Evolutionary conservation across 1,284 basidiomycete genomes (phyloP).

Genomic region (Marasmius oreades): DNA sequence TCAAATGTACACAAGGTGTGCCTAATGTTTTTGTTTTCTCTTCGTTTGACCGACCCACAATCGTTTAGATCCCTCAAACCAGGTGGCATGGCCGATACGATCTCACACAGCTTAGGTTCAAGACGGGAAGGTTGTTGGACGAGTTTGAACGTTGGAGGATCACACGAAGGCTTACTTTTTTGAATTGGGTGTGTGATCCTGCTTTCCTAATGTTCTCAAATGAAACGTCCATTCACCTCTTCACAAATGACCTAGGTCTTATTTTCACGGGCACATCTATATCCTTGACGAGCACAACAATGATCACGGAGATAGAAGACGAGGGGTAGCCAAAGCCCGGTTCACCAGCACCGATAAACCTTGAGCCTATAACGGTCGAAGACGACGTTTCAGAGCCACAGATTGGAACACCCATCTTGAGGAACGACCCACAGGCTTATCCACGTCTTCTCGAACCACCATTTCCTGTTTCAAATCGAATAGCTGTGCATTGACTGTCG

Average conservation of each 20-base stretch:
- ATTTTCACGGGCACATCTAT: constrained; percentile 64
- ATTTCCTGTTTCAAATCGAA: constrained; percentile 64
- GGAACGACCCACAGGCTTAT: constrained; percentile 33
- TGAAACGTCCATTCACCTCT: background rate
- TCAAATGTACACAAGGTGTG: constrained; percentile 78
- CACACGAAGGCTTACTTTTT: constrained; percentile 98
- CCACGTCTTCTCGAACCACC: constrained; percentile 32
- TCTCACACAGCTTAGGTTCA: constrained; percentile 92
- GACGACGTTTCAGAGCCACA: no score
- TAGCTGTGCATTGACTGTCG: constrained; percentile 86
- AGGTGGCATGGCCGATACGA: constrained; percentile 92
- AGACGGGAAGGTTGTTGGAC: constrained; percentile 82
- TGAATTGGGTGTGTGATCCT: constrained; percentile 57
- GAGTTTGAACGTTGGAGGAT: constrained; percentile 73
- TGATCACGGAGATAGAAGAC: constrained; percentile 28
- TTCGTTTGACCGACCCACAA: background rate
- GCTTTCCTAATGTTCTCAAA: background rate
- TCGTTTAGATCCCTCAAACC: constrained; percentile 86
- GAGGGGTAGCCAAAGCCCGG: no score
- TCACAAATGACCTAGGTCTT: constrained; percentile 73
- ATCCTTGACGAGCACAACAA: constrained; percentile 19
- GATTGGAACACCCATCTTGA: no score
- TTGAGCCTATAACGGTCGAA: background rate
- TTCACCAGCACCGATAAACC: no score
- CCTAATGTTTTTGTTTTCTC: background rate